Evolutionary conservation across 2,329 filamentous ascomycete genomes (phyloP), one percentile per base, ranked within the genome.

Genomic region (Pestalotiopsis fici): DNA sequence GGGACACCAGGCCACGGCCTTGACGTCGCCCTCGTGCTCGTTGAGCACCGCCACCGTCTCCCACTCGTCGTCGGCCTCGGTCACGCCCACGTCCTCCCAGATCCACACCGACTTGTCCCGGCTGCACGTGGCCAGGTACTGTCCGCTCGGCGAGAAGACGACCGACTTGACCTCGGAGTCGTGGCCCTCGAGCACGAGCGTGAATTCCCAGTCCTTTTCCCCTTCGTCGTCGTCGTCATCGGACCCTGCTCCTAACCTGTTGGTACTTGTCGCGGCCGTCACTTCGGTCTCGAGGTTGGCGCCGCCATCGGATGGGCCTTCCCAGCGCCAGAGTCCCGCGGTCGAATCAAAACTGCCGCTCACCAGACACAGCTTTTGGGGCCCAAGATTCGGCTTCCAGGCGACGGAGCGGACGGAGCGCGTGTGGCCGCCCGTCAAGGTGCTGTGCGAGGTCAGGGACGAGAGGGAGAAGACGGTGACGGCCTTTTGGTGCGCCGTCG

Each of bases 91-190:
- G 78, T 98, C 96, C 80, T 99, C 96, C 96, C 96, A 99, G 74
- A 99, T 93, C 96, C 96, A 99, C 21, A 98, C 93, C 18, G 89
- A 92, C 83, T 98, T 98, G 78, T 99, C 96, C 61, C 96, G 88
- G 65, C 90, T 93, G 80, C 95, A 98, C 0, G 95, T 98, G 5
- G 96, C 96, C 4, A 99, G 86, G 74, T 94, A 90, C 69, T 91
- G 88, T 0, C 93, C 93, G 0, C 88, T 88, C 0, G 93, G 90
- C 21, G 87, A 90, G 82, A 94, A 97, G 2, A 88, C 86, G 70
- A 95, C 89, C 35, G 87, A 85, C 83, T 98, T 92, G 83, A 99
- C 93, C 81, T 99, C 96, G 27, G 92, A 94, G 76, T 98, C 96
- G 78, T 98, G 96, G 0, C 96, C 96, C 75, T 98, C 96, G 0